Evolutionary conservation across 305 asterid genomes (phyloP).

Genomic region (Rubia tinctorum): DNA sequence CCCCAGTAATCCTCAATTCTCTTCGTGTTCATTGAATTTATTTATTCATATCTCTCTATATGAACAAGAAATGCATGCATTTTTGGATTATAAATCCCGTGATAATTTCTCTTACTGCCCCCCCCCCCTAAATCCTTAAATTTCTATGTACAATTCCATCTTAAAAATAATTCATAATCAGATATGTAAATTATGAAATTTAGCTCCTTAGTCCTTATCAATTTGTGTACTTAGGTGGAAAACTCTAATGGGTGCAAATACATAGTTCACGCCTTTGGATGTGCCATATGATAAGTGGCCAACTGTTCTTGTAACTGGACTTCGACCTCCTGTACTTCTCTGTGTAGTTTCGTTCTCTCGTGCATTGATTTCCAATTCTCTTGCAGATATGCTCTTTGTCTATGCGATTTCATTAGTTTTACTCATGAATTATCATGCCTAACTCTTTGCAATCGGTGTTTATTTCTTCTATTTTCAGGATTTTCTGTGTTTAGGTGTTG

Average conservation of each 20-base stretch:
- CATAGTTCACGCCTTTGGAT: constrained; percentile 57
- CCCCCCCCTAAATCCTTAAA: background rate
- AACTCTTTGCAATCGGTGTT: too few species aligned
- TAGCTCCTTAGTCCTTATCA: background rate
- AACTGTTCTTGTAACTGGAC: constrained; percentile 60
- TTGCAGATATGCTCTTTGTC: too few species aligned
- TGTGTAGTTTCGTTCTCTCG: too few species aligned
- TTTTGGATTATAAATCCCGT: background rate
- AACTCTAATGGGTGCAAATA: constrained; percentile 59
- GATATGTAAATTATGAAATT: background rate
- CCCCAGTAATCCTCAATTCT: background rate
- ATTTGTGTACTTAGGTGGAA: constrained; percentile 10
- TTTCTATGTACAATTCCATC: background rate
- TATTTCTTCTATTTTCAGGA: too few species aligned
- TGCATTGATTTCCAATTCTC: too few species aligned
- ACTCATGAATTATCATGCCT: too few species aligned
- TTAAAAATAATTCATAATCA: background rate
- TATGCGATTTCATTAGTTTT: too few species aligned
- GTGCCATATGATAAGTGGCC: constrained; percentile 72
- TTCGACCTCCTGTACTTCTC: constrained; percentile 45
- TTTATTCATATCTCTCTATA: background rate
- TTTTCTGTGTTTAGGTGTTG: too few species aligned
- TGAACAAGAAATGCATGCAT: background rate
- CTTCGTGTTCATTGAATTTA: background rate
- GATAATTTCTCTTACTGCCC: background rate